Percentiles rank a stretch among this genome's conserved stretches.
Conservation (phyloP, 345 rosid genomes). For the Murraya koenigii region DNA sequence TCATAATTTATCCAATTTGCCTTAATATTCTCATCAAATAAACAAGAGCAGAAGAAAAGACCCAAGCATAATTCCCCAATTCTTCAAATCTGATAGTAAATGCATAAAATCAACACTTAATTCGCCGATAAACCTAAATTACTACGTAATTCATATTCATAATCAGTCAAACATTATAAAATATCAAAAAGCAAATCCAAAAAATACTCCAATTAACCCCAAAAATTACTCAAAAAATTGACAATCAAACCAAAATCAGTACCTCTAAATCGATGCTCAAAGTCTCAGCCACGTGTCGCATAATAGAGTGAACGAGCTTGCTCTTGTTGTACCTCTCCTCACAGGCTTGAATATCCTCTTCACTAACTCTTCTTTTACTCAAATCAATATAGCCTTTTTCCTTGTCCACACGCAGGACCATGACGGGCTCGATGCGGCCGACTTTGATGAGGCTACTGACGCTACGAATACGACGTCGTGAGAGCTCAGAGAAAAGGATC, state of each 20-base stretch:
- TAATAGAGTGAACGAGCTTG: conserved; percentile 97
- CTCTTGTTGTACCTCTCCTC: conserved; percentile 99
- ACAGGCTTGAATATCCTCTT: conserved; percentile 89
- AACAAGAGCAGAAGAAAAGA: not conserved
- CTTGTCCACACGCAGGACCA: conserved; percentile 97
- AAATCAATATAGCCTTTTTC: conserved; percentile 96
- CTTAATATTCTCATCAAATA: not conserved
- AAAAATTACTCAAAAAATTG: not conserved
- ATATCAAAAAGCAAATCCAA: not conserved
- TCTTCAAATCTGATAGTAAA: not conserved
- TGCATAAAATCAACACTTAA: not conserved
- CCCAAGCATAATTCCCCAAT: not conserved
- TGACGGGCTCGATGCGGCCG: conserved; percentile 95
- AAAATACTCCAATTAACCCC: not conserved
- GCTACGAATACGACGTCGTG: conserved; percentile 97
- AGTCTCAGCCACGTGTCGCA: conserved; percentile 98
- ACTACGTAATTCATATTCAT: not conserved
- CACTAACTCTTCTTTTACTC: conserved; percentile 92
- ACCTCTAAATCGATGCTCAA: conserved; percentile 88
- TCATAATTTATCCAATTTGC: not conserved
- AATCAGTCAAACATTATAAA: not conserved
- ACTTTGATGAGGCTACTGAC: conserved; percentile 93
- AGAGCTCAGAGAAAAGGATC: conserved; percentile 98
- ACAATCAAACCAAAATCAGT: not conserved
- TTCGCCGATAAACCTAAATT: not conserved